Evolutionary conservation across 805 yeast genomes (phyloP).

Genomic region (Tetrapisispora arboricola): DNA sequence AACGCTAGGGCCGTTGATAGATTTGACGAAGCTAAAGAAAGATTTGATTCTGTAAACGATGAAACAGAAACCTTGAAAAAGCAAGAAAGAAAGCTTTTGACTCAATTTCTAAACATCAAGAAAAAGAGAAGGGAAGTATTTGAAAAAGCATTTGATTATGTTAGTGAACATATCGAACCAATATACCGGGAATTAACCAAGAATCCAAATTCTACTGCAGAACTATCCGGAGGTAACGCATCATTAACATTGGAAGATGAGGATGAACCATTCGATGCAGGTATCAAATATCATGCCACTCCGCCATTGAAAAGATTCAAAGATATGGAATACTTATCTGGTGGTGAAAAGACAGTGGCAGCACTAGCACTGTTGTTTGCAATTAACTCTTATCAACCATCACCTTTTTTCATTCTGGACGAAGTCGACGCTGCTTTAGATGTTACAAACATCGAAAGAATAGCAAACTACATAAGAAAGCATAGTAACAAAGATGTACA

Average conservation of each 20-base stretch:
- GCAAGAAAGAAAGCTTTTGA: constrained; percentile 44
- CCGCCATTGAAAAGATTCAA: constrained; percentile 92
- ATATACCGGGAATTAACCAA: constrained; percentile 82
- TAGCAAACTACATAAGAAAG: constrained; percentile 75
- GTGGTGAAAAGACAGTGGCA: constrained; percentile 96
- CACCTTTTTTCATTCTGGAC: constrained; percentile 92
- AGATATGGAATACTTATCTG: constrained; percentile 86
- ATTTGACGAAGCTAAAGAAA: constrained; percentile 53
- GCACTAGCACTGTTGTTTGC: constrained; percentile 90
- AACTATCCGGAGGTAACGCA: constrained; percentile 90
- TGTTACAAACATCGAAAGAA: constrained; percentile 71
- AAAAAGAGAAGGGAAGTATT: constrained; percentile 51
- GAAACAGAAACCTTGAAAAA: constrained; percentile 56
- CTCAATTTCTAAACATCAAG: constrained; percentile 50
- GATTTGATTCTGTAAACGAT: constrained; percentile 48
- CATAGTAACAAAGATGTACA: constrained; percentile 74
- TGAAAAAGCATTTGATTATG: constrained; percentile 65
- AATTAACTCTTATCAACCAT: constrained; percentile 79
- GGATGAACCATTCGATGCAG: constrained; percentile 78
- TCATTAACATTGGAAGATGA: constrained; percentile 77
- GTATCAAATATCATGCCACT: constrained; percentile 85
- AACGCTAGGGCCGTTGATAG: constrained; percentile 73
- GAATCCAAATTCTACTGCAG: constrained; percentile 37
- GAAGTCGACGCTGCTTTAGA: constrained; percentile 98
- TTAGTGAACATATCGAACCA: constrained; percentile 58